Percentiles rank a stretch among this genome's conserved stretches.
These are phyloP conservation scores for Sanghuangporus sanghuang DNA, from an alignment of 1,284 basidiomycete genomes.

Conservation along the genomic window DNA sequence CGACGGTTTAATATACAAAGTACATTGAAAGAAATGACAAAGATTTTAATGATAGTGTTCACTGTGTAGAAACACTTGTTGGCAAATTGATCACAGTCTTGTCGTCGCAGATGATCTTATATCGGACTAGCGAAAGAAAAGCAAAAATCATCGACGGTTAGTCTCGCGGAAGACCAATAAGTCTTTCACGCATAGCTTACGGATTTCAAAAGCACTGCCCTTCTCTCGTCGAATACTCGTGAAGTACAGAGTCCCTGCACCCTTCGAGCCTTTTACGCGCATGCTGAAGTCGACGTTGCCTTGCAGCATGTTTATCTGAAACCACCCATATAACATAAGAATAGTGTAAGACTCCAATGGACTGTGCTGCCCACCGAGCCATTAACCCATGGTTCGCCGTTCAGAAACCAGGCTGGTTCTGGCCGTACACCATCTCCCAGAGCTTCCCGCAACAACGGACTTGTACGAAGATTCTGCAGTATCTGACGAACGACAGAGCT, in stretches of 20 bases:
- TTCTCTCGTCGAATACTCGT: slow-evolving; percentile 76
- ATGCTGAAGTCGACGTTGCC: slow-evolving; percentile 75
- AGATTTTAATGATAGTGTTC: background rate
- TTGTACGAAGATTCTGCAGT: slow-evolving; percentile 49
- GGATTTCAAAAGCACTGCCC: slow-evolving; percentile 60
- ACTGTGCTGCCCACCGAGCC: slow-evolving; percentile 48
- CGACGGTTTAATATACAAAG: background rate
- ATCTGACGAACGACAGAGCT: slow-evolving; percentile 69
- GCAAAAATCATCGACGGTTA: background rate
- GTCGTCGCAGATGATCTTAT: slow-evolving; percentile 17
- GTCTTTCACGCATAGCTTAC: slow-evolving; percentile 37
- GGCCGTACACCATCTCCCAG: slow-evolving; percentile 67
- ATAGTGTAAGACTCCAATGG: background rate
- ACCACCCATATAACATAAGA: background rate
- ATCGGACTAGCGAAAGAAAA: slow-evolving; percentile 10
- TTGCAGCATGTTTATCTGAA: slow-evolving; percentile 65
- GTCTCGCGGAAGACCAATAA: background rate
- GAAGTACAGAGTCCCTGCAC: slow-evolving; percentile 74
- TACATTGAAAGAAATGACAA: background rate
- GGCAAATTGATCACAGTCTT: slow-evolving; percentile 15
- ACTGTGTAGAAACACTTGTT: slow-evolving; percentile 2
- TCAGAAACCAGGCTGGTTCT: slow-evolving; percentile 72
- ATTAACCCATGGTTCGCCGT: slow-evolving; percentile 67
- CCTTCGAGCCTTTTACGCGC: slow-evolving; percentile 65
- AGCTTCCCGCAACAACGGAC: slow-evolving; percentile 39